Percentiles rank a stretch among this genome's conserved stretches.
Conservation (phyloP, 2,329 filamentous ascomycete species). For the Penicillium crustosum region DNA sequence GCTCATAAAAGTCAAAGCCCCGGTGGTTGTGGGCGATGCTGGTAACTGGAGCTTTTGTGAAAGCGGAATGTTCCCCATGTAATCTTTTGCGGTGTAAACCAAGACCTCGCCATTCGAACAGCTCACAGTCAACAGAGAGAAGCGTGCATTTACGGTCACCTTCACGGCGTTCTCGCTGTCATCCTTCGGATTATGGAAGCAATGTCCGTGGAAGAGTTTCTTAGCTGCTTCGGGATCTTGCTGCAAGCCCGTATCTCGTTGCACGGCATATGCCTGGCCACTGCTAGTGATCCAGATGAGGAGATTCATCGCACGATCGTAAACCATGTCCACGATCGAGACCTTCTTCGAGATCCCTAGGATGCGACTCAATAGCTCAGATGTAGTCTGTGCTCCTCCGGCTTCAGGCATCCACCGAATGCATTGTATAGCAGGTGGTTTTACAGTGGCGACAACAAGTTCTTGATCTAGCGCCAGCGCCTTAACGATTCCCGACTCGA, state of each 20-base stretch:
- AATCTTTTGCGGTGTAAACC: conserved; percentile 92
- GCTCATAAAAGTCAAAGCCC: conserved; percentile 68
- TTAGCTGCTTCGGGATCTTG: conserved; percentile 52
- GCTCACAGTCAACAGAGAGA: conserved; percentile 87
- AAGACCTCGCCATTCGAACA: conserved; percentile 75
- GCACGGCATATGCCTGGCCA: conserved; percentile 86
- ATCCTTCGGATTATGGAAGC: conserved; percentile 74
- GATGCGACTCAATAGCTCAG: conserved; percentile 86
- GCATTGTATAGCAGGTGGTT: conserved; percentile 92
- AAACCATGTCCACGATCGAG: conserved; percentile 78
- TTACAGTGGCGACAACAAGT: conserved; percentile 83
- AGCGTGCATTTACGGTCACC: conserved; percentile 87
- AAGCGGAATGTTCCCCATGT: conserved; percentile 84
- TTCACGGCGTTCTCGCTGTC: conserved; percentile 64
- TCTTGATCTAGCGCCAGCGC: conserved; percentile 90
- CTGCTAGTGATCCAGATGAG: conserved; percentile 89
- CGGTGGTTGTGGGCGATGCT: conserved; percentile 66
- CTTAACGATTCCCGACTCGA: conserved; percentile 89
- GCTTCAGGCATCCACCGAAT: conserved; percentile 91
- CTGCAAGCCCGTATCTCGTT: conserved; percentile 56
- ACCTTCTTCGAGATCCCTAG: conserved; percentile 77
- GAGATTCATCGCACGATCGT: conserved; percentile 95
- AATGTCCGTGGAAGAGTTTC: conserved; percentile 82
- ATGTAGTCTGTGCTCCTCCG: conserved; percentile 79
- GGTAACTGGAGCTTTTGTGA: conserved; percentile 76